Evolutionary conservation across 1,139 yeast species (phyloP), one percentile per base, ranked within the genome.

Genomic region (Blastobotrys apis): DNA sequence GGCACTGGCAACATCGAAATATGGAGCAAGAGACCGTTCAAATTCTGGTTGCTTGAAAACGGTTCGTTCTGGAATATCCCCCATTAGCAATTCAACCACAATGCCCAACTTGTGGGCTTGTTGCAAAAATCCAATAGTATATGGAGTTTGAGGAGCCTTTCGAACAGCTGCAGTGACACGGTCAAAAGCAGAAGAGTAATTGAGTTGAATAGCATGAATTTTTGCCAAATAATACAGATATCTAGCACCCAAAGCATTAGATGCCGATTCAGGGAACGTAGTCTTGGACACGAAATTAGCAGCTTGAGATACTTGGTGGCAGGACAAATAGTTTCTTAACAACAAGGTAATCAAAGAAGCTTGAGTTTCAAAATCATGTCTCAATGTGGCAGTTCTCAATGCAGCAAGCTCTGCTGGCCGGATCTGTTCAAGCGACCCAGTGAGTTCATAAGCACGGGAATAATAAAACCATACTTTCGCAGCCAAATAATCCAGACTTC

Each of bases 391-490:
- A 3, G 94, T 84, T 67, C 97, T 80, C 60, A 92, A 74, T 15
- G 85, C 86, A 32, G 73, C 69, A 62, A 87, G 76, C 60, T 92
- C 72, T 39, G 47, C 80, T 5, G 86, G 77, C 59, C 94, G 80
- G 44, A 86, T 71, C n/a, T 78, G 67, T 43, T 73, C 69, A 47
- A 80, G 68, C 55, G 81, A 52, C 35, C 71, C 61, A 9, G 48
- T 41, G 49, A 81, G 68, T 67, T 92, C 98, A 54, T 80, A 79
- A 4, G 90, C 78, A 64, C 95, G 78, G 39, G 83, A 76, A 53
- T 87, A 77, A 68, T 87, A 92, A 63, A 90, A 94, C 97, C 98
- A 94, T 51, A 85, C 74, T 64, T 90, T 92, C 12, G 97, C 94
- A 52, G 81, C 82, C 51, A 94, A 75, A 57, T 84, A 80, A 64